Conservation (phyloP, 805 yeast species). For the Lipomyces oligophaga region DNA sequence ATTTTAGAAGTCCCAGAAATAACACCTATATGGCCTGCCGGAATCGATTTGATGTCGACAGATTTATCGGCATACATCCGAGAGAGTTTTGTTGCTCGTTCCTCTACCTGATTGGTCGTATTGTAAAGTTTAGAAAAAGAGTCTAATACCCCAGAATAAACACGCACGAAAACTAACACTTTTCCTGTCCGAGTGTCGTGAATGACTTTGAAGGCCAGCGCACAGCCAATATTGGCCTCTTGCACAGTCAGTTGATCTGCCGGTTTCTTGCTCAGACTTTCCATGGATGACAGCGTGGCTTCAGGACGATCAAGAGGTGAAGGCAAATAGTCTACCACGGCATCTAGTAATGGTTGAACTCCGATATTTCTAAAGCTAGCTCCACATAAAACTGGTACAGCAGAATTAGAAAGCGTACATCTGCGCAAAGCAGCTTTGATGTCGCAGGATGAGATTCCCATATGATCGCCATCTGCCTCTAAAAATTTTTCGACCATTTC, state of each 20-base stretch:
- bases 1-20: slow-evolving; percentile 68
- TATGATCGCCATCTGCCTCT: slow-evolving; percentile 64
- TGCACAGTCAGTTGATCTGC: slow-evolving; percentile 3
- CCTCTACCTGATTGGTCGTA: slow-evolving; percentile 62
- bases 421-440: slow-evolving; percentile 59
- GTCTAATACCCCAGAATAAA: slow-evolving; percentile 74
- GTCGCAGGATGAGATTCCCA: slow-evolving; percentile 49
- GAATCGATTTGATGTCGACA: slow-evolving; percentile 58
- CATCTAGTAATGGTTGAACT: slow-evolving; percentile 89
- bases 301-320: slow-evolving; percentile 63
- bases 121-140: slow-evolving; percentile 62
- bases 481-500: slow-evolving; percentile 69
- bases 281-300: slow-evolving; percentile 32
- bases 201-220: slow-evolving; percentile 86
- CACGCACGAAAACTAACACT: slow-evolving; percentile 77
- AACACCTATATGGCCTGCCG: slow-evolving; percentile 88
- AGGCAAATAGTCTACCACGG: slow-evolving; percentile 72
- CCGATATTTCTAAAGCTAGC: slow-evolving; percentile 91
- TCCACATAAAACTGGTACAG: slow-evolving; percentile 86
- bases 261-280: not conserved
- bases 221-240: slow-evolving; percentile 40
- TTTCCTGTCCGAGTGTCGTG: slow-evolving; percentile 77
- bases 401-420: slow-evolving; percentile 54
- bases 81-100: slow-evolving; percentile 64
- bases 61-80: slow-evolving; percentile 88